Base-by-base conservation (phyloP, 1,284 basidiomycete species). In the Caloboletus inedulis region DNA sequence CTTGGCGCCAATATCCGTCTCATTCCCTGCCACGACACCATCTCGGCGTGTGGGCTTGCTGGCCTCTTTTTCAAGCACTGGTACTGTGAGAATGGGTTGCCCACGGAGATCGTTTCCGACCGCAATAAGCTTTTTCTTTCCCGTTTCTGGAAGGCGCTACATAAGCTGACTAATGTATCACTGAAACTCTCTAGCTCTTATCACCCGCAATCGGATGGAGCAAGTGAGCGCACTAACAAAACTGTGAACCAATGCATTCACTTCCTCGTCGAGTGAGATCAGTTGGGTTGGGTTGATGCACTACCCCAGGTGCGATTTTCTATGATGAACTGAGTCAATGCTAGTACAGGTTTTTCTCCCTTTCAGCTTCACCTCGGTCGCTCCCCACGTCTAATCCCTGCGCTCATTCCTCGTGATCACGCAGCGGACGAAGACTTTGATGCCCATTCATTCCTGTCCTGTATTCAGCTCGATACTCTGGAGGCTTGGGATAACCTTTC, bases 161-260 rank as follows among this genome's bases (percentile, higher is more conserved):
- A 58, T 31, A 53, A 61, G 10, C 61, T 72, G 0, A 60, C 66
- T 0, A 69, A 72, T 0, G 59, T 72, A 0, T 61, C 64, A 7
- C 54, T 73, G 0, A 65, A 66, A 8, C 59, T 75, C 59, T 77
- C 71, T n/a, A 0, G 65, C 69, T 0, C 71, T 0, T 77, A 67
- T 49, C 76, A 78, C 51, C 74, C 74, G 0, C 62, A 77, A 47
- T 72, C 65, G 0, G 68, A 73, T 46, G 66, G 72, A 0, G 12
- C 55, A 0, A 68, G 61, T 7, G 9, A 41, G 10, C 3, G 3
- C 0, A 41, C 5, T 0, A 41, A 41, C 40, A 41, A 27, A 7
- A 25, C 23, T 0, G 6, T 40, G 5, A 25, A 2, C 0, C 21
- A 40, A 10, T n/a, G 9, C 2, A 8, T 41, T 9, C 16, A 3